Evolutionary conservation across 345 rosid species (phyloP).

Genomic region (Linum usitatissimum): DNA sequence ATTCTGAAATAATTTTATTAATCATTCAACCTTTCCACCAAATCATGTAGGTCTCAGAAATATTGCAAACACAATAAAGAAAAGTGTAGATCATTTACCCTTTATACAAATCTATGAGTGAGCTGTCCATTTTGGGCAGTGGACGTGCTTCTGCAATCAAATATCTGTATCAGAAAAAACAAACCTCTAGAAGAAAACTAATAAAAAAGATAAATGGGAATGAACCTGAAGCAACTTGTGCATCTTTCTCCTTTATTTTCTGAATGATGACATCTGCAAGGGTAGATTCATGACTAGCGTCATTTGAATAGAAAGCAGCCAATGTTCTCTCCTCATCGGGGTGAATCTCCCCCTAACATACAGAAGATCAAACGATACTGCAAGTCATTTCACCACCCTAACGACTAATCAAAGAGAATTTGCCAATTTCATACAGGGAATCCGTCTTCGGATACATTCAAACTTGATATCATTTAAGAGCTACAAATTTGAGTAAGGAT

Average conservation of each 20-base stretch:
- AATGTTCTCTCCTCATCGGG: constrained; percentile 77
- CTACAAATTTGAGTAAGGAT: too few species aligned
- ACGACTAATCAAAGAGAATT: background rate
- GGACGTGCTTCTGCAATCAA: constrained; percentile 52
- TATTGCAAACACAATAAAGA: background rate
- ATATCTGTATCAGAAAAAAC: background rate
- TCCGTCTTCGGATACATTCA: too few species aligned
- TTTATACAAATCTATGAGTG: constrained; percentile 52
- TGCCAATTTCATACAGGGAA: too few species aligned
- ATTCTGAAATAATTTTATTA: background rate
- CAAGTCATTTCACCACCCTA: background rate
- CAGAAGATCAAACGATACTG: background rate
- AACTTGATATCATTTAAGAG: too few species aligned
- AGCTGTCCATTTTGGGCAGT: constrained; percentile 56
- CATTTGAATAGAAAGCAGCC: constrained; percentile 65
- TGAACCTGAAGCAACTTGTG: constrained; percentile 52
- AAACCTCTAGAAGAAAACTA: background rate
- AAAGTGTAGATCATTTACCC: constrained; percentile 31
- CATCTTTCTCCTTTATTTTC: constrained; percentile 52
- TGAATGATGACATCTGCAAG: constrained; percentile 68
- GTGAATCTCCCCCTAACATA: constrained; percentile 51
- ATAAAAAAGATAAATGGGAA: background rate
- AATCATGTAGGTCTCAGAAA: background rate
- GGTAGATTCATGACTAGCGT: constrained; percentile 53
- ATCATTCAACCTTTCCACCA: background rate